Evolutionary conservation across 177 flowering plant genomes (phyloP).

Genomic region (Telopea speciosissima): DNA sequence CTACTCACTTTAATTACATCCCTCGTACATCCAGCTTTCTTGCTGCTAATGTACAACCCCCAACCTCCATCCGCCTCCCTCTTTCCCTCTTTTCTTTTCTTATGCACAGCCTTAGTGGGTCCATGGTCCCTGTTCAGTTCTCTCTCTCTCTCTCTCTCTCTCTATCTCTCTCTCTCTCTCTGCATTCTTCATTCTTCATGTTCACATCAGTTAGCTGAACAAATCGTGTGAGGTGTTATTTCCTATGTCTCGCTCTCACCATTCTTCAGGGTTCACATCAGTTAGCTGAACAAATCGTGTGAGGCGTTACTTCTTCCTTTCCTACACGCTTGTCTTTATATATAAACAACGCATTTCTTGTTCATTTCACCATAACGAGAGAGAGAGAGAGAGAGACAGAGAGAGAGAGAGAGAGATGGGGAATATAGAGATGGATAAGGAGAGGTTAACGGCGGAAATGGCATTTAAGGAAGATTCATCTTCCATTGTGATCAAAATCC

Average conservation of each 20-base stretch:
- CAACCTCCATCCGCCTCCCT: no score
- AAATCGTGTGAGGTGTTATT: not conserved
- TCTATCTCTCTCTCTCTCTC: no score
- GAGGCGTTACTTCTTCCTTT: not conserved
- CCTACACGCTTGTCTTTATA: constrained; percentile 1
- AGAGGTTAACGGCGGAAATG: constrained; percentile 85
- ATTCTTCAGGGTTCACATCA: not conserved
- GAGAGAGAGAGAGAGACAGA: no score
- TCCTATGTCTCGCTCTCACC: not conserved
- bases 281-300: not conserved
- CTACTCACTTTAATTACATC: not conserved
- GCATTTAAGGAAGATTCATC: constrained; percentile 60
- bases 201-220: no score
- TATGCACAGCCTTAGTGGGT: no score
- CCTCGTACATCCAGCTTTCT: not conserved
- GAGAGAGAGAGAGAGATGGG: constrained; percentile 4
- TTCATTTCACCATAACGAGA: constrained; percentile 6
- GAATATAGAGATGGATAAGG: constrained; percentile 66
- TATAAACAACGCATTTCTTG: not conserved
- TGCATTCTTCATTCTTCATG: no score
- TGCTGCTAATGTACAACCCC: not conserved
- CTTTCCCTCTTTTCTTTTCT: no score
- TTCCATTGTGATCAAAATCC: constrained; percentile 68
- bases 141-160: no score
- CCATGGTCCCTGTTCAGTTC: not conserved